These are phyloP conservation scores for Aspergillus steynii DNA, from an alignment of 495 filamentous ascomycete genomes.

Conservation along the genomic window DNA sequence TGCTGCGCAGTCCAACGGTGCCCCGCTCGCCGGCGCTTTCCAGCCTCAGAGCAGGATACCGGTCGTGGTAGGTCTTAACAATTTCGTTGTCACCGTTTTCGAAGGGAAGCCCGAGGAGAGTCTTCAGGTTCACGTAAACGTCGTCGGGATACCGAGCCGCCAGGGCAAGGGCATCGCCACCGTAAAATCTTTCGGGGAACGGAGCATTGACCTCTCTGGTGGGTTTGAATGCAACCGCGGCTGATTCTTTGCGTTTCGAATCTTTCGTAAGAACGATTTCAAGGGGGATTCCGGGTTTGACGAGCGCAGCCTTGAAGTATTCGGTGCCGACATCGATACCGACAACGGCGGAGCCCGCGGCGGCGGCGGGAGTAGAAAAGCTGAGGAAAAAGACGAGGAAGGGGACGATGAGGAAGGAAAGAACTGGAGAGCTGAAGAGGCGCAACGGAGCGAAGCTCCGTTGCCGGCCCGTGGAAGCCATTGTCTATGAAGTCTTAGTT, in stretches of 20 bases:
- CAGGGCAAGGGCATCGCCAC: conserved; percentile 85
- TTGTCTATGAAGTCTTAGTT: conserved; percentile 35
- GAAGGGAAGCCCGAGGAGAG: conserved; percentile 71
- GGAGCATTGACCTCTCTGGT: conserved; percentile 54
- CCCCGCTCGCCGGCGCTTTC: conserved; percentile 54
- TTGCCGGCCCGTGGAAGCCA: conserved; percentile 53
- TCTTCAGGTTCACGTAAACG: conserved; percentile 90
- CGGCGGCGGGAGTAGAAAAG: conserved; percentile 59
- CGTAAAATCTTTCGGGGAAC: conserved; percentile 90
- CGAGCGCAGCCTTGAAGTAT: conserved; percentile 93
- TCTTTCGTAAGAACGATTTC: conserved; percentile 99
- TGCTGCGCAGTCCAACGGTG: conserved; percentile 76
- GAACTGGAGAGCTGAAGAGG: conserved; percentile 31
- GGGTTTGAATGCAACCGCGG: conserved; percentile 93
- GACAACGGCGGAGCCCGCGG: conserved; percentile 71
- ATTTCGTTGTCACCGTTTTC: conserved; percentile 53
- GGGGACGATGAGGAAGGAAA: conserved; percentile 39
- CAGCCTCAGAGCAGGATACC: conserved; percentile 65
- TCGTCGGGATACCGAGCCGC: conserved; percentile 86
- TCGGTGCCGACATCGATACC: conserved; percentile 95
- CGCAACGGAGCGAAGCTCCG: conserved; percentile 26
- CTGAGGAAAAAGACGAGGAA: conserved; percentile 57
- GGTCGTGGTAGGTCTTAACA: conserved; percentile 64
- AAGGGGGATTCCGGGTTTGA: conserved; percentile 97
- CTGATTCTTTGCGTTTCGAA: conserved; percentile 91